These are phyloP conservation scores for Tolypocladium guangdongense DNA, from an alignment of 2,329 filamentous ascomycete genomes.

Conservation along the genomic window DNA sequence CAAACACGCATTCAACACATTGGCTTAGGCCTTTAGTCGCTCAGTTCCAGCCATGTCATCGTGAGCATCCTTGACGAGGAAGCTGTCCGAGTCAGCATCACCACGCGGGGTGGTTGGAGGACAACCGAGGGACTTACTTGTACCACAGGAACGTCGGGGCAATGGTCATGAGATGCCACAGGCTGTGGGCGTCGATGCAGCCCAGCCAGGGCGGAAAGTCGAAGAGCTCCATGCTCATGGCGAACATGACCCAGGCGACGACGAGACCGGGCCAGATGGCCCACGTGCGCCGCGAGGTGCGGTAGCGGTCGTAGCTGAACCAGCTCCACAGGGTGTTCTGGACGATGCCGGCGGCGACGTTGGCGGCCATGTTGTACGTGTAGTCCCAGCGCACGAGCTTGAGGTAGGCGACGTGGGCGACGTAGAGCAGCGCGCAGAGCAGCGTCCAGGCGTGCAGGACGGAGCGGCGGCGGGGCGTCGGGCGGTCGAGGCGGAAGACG, in stretches of 20 bases:
- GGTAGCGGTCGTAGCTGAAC: conserved; percentile 69
- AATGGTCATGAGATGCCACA: conserved; percentile 95
- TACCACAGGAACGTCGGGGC: conserved; percentile 85
- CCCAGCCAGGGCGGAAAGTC: conserved; percentile 83
- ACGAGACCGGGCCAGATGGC: conserved; percentile 82
- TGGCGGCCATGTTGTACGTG: conserved; percentile 95
- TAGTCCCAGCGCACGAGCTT: conserved; percentile 88
- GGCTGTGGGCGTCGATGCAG: conserved; percentile 80
- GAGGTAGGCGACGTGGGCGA: conserved; percentile 70
- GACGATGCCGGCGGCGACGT: conserved; percentile 68
- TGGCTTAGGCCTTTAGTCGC: conserved; percentile 51
- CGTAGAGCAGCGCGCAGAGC: conserved; percentile 61
- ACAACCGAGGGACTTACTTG: conserved; percentile 52
- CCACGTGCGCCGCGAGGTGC: conserved; percentile 63
- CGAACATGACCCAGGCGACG: conserved; percentile 82
- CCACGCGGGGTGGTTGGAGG: neutral
- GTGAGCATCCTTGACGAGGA: conserved; percentile 73
- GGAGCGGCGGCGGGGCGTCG: conserved; percentile 27
- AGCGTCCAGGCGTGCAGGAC: conserved; percentile 65
- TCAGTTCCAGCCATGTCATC: conserved; percentile 63
- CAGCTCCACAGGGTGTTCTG: conserved; percentile 79
- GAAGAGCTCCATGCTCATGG: conserved; percentile 91
- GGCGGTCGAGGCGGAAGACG: conserved; percentile 69
- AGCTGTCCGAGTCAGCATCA: conserved; percentile 41
- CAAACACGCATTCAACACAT: neutral